Conservation (phyloP, 768 basidiomycete genomes). For the Mycena galopus region DNA sequence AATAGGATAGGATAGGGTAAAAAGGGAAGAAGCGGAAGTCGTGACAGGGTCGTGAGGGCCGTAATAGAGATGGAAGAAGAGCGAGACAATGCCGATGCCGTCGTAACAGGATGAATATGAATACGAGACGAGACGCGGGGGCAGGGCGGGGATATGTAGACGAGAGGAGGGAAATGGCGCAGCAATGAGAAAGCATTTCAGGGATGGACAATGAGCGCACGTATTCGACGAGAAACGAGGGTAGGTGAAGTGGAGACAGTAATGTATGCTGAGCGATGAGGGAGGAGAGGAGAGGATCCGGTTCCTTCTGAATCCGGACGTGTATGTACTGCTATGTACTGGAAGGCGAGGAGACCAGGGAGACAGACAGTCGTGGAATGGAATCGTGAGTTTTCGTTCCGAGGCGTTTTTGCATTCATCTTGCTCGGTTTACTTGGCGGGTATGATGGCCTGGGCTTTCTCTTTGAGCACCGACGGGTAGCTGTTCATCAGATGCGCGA, state of each 20-base stretch:
- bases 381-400: constrained; percentile 23
- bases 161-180: constrained; percentile 7
- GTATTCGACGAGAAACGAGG: constrained; percentile 26
- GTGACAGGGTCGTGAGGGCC: constrained; percentile 2
- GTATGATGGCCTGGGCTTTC: constrained; percentile 59
- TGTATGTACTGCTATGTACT: background rate
- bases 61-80: background rate
- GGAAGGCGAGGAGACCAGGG: background rate
- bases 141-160: background rate
- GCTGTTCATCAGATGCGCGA: constrained; percentile 90
- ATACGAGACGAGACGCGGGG: background rate
- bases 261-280: constrained; percentile 15
- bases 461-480: constrained; percentile 87
- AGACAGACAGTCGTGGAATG: background rate
- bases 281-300: background rate
- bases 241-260: constrained; percentile 28
- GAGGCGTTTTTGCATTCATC: constrained; percentile 11
- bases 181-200: constrained; percentile 32
- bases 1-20: background rate
- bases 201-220: constrained; percentile 24
- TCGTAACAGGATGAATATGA: background rate
- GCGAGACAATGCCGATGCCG: no score
- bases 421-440: constrained; percentile 37
- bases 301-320: constrained; percentile 1
- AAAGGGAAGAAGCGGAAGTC: background rate